Conservation (phyloP, 768 basidiomycete genomes). For the Tubosaeta sp. region DNA sequence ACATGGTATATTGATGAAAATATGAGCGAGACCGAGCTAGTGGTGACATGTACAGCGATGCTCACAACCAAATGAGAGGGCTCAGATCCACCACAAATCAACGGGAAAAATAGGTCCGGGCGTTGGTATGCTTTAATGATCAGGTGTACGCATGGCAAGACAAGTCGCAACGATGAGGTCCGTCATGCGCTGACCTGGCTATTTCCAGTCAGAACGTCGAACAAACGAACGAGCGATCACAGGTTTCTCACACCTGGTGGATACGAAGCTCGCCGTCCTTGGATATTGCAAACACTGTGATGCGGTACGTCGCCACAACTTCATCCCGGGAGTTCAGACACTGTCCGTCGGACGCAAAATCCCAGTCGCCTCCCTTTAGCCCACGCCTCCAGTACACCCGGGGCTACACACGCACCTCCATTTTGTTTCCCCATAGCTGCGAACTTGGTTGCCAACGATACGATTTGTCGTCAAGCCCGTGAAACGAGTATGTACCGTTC, state of each 20-base stretch:
- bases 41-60: background rate
- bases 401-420: conserved; percentile 20
- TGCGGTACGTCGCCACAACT: conserved; percentile 30
- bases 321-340: conserved; percentile 20
- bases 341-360: conserved; percentile 5
- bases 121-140: conserved; percentile 17
- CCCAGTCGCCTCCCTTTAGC: background rate
- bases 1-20: background rate
- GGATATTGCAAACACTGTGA: conserved; percentile 25
- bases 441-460: conserved; percentile 25
- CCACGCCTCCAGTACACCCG: background rate
- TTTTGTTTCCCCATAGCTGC: conserved; percentile 7
- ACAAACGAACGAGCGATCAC: background rate
- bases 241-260: conserved; percentile 22
- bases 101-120: background rate
- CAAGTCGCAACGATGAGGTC: conserved; percentile 31
- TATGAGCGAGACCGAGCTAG: background rate
- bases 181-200: conserved; percentile 24
- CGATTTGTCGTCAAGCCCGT: conserved; percentile 17
- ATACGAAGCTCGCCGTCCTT: conserved; percentile 31
- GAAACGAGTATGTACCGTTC: conserved; percentile 17
- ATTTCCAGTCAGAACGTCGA: conserved; percentile 3
- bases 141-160: conserved; percentile 29
- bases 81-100: background rate
- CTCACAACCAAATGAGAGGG: background rate